These are phyloP conservation scores for Russula sp. DNA, from an alignment of 768 basidiomycete species.

Conservation along the genomic window DNA sequence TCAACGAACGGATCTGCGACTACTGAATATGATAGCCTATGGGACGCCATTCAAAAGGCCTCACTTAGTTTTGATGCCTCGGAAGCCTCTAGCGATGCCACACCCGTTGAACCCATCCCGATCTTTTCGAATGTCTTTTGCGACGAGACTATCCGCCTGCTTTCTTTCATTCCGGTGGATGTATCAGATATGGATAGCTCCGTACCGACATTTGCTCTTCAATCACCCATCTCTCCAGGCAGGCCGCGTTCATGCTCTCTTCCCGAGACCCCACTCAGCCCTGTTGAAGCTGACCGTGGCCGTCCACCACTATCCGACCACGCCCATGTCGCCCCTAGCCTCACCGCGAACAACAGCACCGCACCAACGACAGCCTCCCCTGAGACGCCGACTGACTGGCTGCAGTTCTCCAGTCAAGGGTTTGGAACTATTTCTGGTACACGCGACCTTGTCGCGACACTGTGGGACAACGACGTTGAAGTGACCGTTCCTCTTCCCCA, in stretches of 20 bases:
- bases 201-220: constrained; percentile 24
- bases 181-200: constrained; percentile 26
- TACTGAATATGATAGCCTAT: constrained; percentile 36
- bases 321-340: constrained; percentile 8
- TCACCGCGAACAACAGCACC: constrained; percentile 27
- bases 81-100: constrained; percentile 13
- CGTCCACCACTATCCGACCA: constrained; percentile 6
- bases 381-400: constrained; percentile 47
- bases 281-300: constrained; percentile 1
- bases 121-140: constrained; percentile 49
- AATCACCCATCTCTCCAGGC: constrained; percentile 28
- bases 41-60: constrained; percentile 46
- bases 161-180: constrained; percentile 45
- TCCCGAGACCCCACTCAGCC: constrained; percentile 6
- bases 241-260: constrained; percentile 23
- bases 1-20: constrained; percentile 29
- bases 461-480: constrained; percentile 56
- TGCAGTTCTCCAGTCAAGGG: constrained; percentile 58
- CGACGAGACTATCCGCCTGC: constrained; percentile 55
- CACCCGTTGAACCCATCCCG: constrained; percentile 32
- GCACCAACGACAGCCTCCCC: constrained; percentile 26
- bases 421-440: constrained; percentile 39
- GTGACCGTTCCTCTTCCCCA: constrained; percentile 34
- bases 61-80: constrained; percentile 24
- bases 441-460: constrained; percentile 46